Evolutionary conservation across 2,329 filamentous ascomycete genomes (phyloP), one percentile per base, ranked within the genome.

Genomic region (Penicillium decumbens): DNA sequence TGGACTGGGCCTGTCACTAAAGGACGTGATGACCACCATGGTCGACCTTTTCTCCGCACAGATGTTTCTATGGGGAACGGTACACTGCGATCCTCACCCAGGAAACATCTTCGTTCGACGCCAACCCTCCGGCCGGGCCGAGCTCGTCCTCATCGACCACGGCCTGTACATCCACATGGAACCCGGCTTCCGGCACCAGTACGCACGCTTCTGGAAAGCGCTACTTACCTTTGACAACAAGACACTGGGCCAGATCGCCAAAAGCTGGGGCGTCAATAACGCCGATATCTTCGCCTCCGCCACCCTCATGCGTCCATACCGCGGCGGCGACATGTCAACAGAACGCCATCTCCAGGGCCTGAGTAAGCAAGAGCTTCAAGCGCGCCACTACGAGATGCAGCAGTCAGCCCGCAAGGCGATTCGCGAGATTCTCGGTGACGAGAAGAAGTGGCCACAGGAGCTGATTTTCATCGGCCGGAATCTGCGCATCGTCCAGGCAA

Each of bases 41-140:
- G 82, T 96, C 43, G 92, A 96, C 67, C 80, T 97, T 29, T 98
- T 97, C 75, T 88, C 86, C n/a, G 91, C 89, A 2, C 92, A 97
- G 66, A 97, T 97, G 80, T 98, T 96, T 76, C 85, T 95, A 57
- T 97, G 89, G 88, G 93, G 93, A 10, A 81, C 88, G 38, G 88
- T 97, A 0, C 92, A 98, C 74, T 96, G 92, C 72, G 93, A 98
- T 68, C 93, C 93, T 8, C 93, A 98, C 65, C 93, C 93, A 1
- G 92, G 92, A 25, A 98, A 98, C 72, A 93, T 97, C 68, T 95
- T 98, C 73, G 86, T 97, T 65, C 87, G 93, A 7, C 85, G 93
- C 7, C 77, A 89, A 13, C 87, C 90, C 1, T 84, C 79, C 38
- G 92, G 92, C n/a, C 80, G 83, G 38, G 80, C 92, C 0, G 90